Percentiles rank a stretch among this genome's conserved stretches.
These are phyloP conservation scores for Isoetes engelmannii DNA, from an alignment of 83 land plant genomes.

Conservation along the genomic window DNA sequence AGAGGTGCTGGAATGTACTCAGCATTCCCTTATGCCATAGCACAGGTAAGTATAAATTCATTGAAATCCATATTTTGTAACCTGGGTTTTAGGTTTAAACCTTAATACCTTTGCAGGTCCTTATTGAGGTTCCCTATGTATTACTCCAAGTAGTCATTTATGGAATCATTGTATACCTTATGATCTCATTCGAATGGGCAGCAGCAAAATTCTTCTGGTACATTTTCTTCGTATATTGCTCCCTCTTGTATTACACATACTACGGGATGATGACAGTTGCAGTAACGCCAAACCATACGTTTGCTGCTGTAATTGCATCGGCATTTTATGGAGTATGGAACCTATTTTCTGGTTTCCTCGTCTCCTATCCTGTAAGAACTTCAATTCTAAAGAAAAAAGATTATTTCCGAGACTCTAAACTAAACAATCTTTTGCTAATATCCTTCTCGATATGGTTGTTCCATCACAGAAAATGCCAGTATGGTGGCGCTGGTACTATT, in stretches of 20 bases:
- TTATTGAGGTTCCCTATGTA: conserved; percentile 31
- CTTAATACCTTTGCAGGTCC: conserved; percentile 18
- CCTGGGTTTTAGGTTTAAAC: neutral
- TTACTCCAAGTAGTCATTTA: conserved; percentile 26
- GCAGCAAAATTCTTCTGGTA: conserved; percentile 34
- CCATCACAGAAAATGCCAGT: conserved; percentile 19
- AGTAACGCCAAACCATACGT: conserved; percentile 19
- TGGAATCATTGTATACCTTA: conserved; percentile 21
- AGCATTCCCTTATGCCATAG: conserved; percentile 57
- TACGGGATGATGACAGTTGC: conserved; percentile 38
- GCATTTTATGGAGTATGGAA: conserved; percentile 34
- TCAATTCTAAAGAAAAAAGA: too few relatives aligned
- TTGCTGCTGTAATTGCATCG: conserved; percentile 32
- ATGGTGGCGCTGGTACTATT: conserved; percentile 36
- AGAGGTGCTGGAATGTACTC: conserved; percentile 81
- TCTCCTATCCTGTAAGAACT: conserved; percentile 29
- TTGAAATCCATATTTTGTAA: neutral
- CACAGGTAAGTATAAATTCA: conserved; percentile 37
- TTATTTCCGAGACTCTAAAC: neutral
- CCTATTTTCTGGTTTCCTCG: conserved; percentile 34
- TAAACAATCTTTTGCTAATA: neutral
- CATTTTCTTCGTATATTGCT: conserved; percentile 24
- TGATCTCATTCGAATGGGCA: conserved; percentile 30
- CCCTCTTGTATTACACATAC: conserved; percentile 30
- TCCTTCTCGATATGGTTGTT: neutral